Base-by-base conservation (phyloP, 257 asterid species). In the Solanum appendiculatum region DNA sequence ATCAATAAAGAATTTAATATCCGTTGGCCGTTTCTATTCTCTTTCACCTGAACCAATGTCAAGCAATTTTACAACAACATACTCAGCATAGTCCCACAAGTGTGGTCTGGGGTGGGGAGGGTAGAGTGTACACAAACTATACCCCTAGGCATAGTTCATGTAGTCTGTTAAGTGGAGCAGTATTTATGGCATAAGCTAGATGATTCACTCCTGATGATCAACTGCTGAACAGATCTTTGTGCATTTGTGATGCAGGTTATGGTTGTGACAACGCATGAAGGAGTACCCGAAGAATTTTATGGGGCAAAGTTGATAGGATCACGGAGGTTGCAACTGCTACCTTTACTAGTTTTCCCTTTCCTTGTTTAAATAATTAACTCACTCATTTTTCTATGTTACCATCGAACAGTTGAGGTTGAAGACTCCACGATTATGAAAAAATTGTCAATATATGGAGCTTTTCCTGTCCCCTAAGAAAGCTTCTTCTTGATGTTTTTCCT, bases 231-330 rank as follows among this genome's bases (percentile, higher is more conserved):
- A 27, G 84, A 18, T 72, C 64, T 75, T 63, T 81, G n/a, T 91
- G 75, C 82, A 70, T 84, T 73, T 69, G 66, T 68, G 87, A 78
- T 88, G 89, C 89, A 97, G 99, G 99, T 97, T 84, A 91, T 97
- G 99, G 99, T 96, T 68, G 98, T 97, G 88, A 97, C 99, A 39
- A 97, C 99, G 6, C 99, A 96, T 82, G 99, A 97, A 93, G 99
- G 99, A 87, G 97, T 94, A 66, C 99, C 99, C 4, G 87, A 94
- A 82, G 99, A 97, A 88, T 96, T 97, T 93, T 92, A 97, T 63
- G 99, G 99, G 91, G 99, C 99, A 88, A 94, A 93, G 82, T 85
- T 97, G 91, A 93, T 97, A 33, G 99, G 99, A 91, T 97, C 99
- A 27, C 89, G 92, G 88, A 97, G 99, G 99, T 97, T 83, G 68